Conservation (phyloP, 192 early-diverging fungal species). For the Podila verticillata region DNA sequence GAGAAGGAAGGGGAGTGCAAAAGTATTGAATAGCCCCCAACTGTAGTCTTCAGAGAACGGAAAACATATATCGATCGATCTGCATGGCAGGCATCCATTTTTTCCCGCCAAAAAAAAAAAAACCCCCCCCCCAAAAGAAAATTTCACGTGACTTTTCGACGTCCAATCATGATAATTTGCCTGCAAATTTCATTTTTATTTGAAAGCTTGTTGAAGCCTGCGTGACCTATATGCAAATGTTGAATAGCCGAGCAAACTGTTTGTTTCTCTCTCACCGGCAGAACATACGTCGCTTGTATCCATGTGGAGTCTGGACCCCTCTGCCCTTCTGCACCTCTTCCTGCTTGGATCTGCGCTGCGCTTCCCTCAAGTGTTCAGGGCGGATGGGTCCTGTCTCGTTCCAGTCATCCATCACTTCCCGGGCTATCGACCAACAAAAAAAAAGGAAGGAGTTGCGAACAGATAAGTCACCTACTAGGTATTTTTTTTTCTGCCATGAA, state of each 20-base stretch:
- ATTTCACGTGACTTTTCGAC: not conserved
- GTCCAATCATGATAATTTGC: not conserved
- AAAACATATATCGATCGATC: not conserved
- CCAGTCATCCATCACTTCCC: conserved; percentile 84
- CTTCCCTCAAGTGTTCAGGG: conserved; percentile 89
- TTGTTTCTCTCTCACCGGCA: conserved; percentile 22
- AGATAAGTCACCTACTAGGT: not conserved
- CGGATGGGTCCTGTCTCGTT: conserved; percentile 77
- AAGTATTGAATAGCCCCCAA: too few species aligned
- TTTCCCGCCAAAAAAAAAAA: conserved; percentile 28
- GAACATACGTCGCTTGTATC: conserved; percentile 44
- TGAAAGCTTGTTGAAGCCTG: too few species aligned
- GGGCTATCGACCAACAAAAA: conserved; percentile 55
- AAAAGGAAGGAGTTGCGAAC: not conserved
- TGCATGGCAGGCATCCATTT: too few species aligned
- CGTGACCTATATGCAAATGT: too few species aligned
- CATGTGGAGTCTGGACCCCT: conserved; percentile 16
- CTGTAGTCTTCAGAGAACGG: not conserved
- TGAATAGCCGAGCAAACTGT: not conserved
- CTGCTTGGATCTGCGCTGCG: conserved; percentile 78
- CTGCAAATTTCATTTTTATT: not conserved
- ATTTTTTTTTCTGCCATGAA: too few species aligned
- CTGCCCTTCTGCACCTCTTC: conserved; percentile 38
- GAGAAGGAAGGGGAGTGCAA: too few species aligned
- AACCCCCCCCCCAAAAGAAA: not conserved